Percentiles rank a stretch among this genome's conserved stretches.
Conservation (phyloP, 2,329 filamentous ascomycete species). For the Colletotrichum australisinense region DNA sequence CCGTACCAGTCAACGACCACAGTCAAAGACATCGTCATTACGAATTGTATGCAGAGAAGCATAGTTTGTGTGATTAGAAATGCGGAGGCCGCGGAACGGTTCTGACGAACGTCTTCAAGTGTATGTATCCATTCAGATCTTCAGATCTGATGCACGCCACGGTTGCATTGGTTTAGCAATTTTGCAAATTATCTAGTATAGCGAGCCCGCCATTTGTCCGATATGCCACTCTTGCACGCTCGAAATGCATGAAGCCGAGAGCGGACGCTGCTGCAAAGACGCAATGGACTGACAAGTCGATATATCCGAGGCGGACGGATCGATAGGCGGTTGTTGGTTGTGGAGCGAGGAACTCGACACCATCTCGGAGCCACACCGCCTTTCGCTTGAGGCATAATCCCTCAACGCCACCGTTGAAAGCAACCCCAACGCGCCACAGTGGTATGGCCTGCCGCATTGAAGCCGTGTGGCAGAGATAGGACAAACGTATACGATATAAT, state of each 20-base stretch:
- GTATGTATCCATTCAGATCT: constrained; percentile 15
- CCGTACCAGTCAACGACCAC: too few species aligned
- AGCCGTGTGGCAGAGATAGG: neutral
- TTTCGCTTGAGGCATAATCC: constrained; percentile 34
- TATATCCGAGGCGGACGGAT: constrained; percentile 16
- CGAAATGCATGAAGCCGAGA: constrained; percentile 7
- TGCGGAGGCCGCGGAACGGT: too few species aligned
- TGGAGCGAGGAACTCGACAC: constrained; percentile 30
- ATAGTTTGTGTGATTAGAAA: neutral
- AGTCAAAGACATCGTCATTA: neutral
- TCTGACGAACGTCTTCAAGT: neutral
- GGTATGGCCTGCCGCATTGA: neutral
- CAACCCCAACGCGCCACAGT: neutral
- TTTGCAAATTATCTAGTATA: neutral
- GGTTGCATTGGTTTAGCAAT: constrained; percentile 20
- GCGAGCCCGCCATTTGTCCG: constrained; percentile 10
- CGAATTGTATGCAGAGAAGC: neutral
- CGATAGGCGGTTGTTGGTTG: constrained; percentile 22
- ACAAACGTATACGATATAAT: neutral
- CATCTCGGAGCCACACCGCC: constrained; percentile 37
- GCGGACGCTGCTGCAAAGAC: neutral
- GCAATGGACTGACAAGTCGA: neutral
- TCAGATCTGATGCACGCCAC: constrained; percentile 33
- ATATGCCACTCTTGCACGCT: neutral
- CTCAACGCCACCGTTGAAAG: constrained; percentile 29